These are phyloP conservation scores for Gentiana straminea DNA, from an alignment of 257 asterid species.

Conservation along the genomic window DNA sequence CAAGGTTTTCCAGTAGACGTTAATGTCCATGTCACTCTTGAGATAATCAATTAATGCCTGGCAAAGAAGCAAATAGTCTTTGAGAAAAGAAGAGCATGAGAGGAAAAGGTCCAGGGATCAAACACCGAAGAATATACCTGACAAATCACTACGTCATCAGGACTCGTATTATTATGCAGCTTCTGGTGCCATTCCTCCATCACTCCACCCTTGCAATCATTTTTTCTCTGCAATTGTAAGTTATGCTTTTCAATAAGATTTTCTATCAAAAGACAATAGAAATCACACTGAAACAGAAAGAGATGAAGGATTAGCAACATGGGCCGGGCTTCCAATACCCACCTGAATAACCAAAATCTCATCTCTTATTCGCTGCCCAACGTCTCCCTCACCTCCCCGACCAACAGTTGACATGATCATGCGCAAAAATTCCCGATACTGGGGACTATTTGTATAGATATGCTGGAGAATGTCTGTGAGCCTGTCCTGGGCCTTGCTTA, in stretches of 20 bases:
- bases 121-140: constrained; percentile 44
- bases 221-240: constrained; percentile 58
- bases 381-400: constrained; percentile 99
- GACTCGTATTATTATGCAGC: constrained; percentile 95
- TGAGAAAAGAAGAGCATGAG: neutral
- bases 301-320: neutral
- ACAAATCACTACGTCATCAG: constrained; percentile 96
- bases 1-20: constrained; percentile 88
- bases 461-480: constrained; percentile 78
- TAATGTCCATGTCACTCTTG: constrained; percentile 68
- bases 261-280: neutral
- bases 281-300: neutral
- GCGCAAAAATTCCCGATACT: constrained; percentile 62
- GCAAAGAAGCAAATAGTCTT: constrained; percentile 7
- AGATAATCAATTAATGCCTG: constrained; percentile 92
- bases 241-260: constrained; percentile 8
- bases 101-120: neutral
- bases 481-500: constrained; percentile 97
- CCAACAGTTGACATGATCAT: constrained; percentile 98
- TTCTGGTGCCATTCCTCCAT: constrained; percentile 99
- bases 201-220: constrained; percentile 90
- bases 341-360: constrained; percentile 98
- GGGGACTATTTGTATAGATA: constrained; percentile 49
- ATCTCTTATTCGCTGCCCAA: constrained; percentile 97
- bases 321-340: constrained; percentile 1